These are phyloP conservation scores for Penicillium crustosum DNA, from an alignment of 2,329 filamentous ascomycete genomes.

Conservation along the genomic window DNA sequence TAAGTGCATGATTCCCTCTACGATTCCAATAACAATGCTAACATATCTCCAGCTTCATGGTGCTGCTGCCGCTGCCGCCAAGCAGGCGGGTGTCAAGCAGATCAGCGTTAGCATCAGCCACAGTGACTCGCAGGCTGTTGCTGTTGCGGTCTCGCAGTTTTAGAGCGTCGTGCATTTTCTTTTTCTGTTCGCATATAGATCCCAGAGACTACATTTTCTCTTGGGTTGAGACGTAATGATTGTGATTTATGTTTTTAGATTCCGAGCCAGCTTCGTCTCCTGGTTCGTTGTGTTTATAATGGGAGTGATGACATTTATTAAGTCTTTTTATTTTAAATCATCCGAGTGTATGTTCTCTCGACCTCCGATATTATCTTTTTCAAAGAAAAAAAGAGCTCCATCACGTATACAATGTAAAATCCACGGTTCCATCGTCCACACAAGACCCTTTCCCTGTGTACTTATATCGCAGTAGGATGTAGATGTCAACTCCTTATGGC, in stretches of 20 bases:
- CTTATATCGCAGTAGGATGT: no score
- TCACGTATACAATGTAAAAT: background rate
- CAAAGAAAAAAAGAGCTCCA: background rate
- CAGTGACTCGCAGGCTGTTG: constrained; percentile 89
- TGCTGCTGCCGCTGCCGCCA: constrained; percentile 77
- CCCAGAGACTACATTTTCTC: constrained; percentile 1
- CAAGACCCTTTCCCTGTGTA: no score
- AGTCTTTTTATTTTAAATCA: constrained; percentile 1
- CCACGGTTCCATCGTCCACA: background rate
- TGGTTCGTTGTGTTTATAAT: constrained; percentile 29
- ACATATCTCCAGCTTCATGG: constrained; percentile 69
- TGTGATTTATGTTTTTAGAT: constrained; percentile 29
- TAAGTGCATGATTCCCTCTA: constrained; percentile 53
- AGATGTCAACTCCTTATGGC: no score
- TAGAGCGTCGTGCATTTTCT: constrained; percentile 36
- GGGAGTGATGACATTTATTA: constrained; percentile 27
- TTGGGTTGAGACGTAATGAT: constrained; percentile 28
- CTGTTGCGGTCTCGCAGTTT: constrained; percentile 83
- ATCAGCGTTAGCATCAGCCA: constrained; percentile 95
- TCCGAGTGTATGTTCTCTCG: background rate
- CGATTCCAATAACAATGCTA: constrained; percentile 15
- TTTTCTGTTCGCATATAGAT: constrained; percentile 17
- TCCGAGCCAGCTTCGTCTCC: constrained; percentile 26
- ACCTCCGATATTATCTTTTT: background rate
- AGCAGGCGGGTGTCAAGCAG: constrained; percentile 80